Evolutionary conservation across 1,139 yeast species (phyloP), one percentile per base, ranked within the genome.

Genomic region (Yamadazyma blattariae): DNA sequence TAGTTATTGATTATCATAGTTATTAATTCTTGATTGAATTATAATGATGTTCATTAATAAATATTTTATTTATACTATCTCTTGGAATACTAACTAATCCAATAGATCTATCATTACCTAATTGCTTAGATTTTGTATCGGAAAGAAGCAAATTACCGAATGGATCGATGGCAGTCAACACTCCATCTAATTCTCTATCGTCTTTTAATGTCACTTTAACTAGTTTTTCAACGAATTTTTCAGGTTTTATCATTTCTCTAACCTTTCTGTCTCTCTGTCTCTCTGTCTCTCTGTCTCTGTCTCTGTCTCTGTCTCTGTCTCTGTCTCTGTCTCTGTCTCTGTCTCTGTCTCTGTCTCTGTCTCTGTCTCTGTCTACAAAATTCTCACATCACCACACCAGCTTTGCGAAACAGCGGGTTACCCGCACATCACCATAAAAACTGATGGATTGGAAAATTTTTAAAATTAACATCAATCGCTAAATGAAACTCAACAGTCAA

Each of bases 51-150:
- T 51, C 45, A 29, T 56, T 58, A 34, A 64, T 50, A 30, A 46
- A 48, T 3, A 68, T 51, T 22, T 46, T 51, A 5, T 35, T 45
- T 5, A 69, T 55, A 30, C 60, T 54, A 3, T 54, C 56, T 40
- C 60, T 51, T 1, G 74, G 75, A 4, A 70, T 62, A 52, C 76
- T 70, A n/a, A 68, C 74, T 40, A 70, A 52, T 0, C 75, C 76
- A 32, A 69, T 50, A 34, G 65, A 69, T 48, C 76, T 52, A 22
- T 44, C 47, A 4, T 26, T 5, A 38, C 63, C 70, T 14, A 44
- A 25, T 4, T 62, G 70, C 2, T 37, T 56, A 41, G 70, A 75
- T 37, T 45, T 54, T 3, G 59, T 64, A 39, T 66, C 57, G 11
- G 67, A 56, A 34, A 70, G 39, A 13, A 70, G 52, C 31, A 70